phyloP scores from a whole-genome alignment of 1,284 basidiomycete genomes.

The Cutaneotrichosporon cutaneum region DNA sequence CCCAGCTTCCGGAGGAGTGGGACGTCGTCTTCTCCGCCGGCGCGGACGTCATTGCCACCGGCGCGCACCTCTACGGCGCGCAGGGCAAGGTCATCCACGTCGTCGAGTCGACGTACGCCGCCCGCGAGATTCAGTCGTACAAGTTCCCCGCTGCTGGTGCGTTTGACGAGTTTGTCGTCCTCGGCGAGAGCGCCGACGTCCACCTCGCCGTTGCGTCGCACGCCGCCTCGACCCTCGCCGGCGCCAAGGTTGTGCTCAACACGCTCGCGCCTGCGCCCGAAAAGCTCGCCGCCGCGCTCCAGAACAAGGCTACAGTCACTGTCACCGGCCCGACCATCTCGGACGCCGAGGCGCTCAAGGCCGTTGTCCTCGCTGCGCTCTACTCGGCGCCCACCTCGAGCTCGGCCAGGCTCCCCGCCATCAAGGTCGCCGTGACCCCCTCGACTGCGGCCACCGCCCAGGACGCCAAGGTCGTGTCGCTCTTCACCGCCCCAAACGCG shows the following conservation, averaged over 20 bases:
- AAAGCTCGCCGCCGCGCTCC: conserved; percentile 36
- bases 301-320: conserved; percentile 37
- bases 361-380: conserved; percentile 56
- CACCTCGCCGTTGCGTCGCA: conserved; percentile 41
- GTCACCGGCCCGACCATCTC: conserved; percentile 41
- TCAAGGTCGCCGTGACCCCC: conserved; percentile 45
- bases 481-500: conserved; percentile 50
- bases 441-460: conserved; percentile 23
- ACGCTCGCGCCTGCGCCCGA: conserved; percentile 42
- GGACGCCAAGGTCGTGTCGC: conserved; percentile 51
- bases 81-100: conserved; percentile 47
- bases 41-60: conserved; percentile 72
- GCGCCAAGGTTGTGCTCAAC: conserved; percentile 40
- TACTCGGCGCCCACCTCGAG: conserved; percentile 49
- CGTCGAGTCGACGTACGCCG: conserved; percentile 49
- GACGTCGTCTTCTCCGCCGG: conserved; percentile 78
- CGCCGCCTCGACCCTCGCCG: conserved; percentile 33
- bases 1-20: conserved; percentile 66
- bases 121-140: conserved; percentile 44
- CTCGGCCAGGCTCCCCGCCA: conserved; percentile 39
- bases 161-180: conserved; percentile 33
- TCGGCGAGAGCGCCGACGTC: conserved; percentile 34
- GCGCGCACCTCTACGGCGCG: conserved; percentile 50
- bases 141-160: conserved; percentile 39
- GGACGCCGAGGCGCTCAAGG: conserved; percentile 48